These are phyloP conservation scores for Ambrosia hybrid DNA, from an alignment of 140 eudicot genomes.

Conservation along the genomic window DNA sequence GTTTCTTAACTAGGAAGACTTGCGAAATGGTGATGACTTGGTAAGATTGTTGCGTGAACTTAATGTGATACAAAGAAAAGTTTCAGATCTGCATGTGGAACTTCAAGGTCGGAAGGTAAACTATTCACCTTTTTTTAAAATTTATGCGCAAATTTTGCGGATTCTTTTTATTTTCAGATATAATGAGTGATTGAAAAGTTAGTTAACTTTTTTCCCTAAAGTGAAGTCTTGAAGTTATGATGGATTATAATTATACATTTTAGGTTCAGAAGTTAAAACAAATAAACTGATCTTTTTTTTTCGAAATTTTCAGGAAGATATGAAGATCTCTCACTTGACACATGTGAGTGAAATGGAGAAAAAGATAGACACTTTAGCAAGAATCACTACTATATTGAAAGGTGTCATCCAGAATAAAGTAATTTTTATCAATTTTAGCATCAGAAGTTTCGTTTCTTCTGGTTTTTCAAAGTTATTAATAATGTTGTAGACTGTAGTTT, in stretches of 20 bases:
- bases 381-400: constrained; percentile 78
- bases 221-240: background rate
- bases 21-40: constrained; percentile 71
- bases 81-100: constrained; percentile 85
- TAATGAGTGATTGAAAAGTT: background rate
- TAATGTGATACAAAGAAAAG: constrained; percentile 70
- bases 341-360: constrained; percentile 96
- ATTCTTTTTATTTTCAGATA: background rate
- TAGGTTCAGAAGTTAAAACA: background rate
- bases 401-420: constrained; percentile 91
- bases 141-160: background rate
- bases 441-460: background rate
- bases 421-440: background rate
- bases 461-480: background rate
- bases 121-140: constrained; percentile 11
- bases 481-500: background rate
- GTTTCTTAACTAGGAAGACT: constrained; percentile 46
- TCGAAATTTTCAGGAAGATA: constrained; percentile 62
- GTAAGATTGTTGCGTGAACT: constrained; percentile 71
- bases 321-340: constrained; percentile 76
- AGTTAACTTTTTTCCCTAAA: background rate
- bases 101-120: constrained; percentile 93
- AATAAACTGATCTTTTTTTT: background rate
- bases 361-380: constrained; percentile 79
- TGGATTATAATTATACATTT: background rate